These are phyloP conservation scores for Irpex lacteus DNA, from an alignment of 1,284 basidiomycete species.

Conservation along the genomic window DNA sequence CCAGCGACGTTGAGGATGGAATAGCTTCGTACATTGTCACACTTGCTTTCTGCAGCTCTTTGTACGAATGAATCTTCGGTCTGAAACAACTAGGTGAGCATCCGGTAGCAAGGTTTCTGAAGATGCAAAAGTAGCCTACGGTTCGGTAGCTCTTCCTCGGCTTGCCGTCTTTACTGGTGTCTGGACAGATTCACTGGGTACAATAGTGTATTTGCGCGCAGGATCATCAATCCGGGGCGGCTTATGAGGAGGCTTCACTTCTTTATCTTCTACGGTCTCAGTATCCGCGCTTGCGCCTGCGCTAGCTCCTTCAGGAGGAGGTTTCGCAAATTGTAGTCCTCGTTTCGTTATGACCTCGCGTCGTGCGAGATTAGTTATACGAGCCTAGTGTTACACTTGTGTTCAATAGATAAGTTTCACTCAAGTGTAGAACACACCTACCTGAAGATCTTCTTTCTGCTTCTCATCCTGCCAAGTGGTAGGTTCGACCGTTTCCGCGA, in stretches of 20 bases:
- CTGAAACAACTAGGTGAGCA: constrained; percentile 9
- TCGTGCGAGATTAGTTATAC: neutral
- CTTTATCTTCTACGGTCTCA: constrained; percentile 3
- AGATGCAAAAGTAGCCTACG: constrained; percentile 1
- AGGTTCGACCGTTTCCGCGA: constrained; percentile 73
- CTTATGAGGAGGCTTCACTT: neutral
- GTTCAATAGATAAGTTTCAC: neutral
- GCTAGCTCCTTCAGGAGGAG: neutral
- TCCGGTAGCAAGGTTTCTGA: no score
- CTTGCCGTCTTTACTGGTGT: neutral
- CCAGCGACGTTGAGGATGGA: constrained; percentile 31
- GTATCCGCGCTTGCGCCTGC: neutral
- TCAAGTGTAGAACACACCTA: constrained; percentile 14
- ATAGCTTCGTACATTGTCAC: constrained; percentile 74
- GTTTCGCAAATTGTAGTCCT: neutral
- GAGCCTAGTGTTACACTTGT: neutral
- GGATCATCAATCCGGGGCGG: constrained; percentile 9
- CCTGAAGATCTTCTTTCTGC: constrained; percentile 56
- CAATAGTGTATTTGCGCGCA: constrained; percentile 29
- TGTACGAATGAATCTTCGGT: constrained; percentile 53
- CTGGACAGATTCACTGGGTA: constrained; percentile 16
- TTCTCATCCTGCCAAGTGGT: constrained; percentile 62
- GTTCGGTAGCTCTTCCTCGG: constrained; percentile 1
- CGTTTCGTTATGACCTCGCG: neutral
- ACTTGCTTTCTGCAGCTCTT: constrained; percentile 44